Percentiles rank a stretch among this genome's conserved stretches.
Evolutionary conservation across 2,329 filamentous ascomycete species (phyloP).

Genomic region (Didymella sp.): DNA sequence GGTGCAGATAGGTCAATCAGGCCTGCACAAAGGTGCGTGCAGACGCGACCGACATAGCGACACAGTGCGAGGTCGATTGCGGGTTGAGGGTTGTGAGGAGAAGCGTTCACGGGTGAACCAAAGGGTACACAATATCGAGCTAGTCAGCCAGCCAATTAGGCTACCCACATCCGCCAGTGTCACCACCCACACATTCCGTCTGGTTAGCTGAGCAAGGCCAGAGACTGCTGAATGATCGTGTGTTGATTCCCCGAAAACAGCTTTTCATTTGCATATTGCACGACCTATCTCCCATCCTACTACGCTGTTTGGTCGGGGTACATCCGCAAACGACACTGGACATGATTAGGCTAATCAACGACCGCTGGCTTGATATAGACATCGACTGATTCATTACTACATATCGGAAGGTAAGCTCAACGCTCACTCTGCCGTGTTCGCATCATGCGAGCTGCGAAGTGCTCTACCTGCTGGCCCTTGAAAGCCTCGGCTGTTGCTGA

Average conservation of each 20-base stretch:
- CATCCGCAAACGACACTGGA: neutral
- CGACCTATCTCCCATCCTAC: neutral
- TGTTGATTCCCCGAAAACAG: neutral
- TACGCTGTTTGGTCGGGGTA: neutral
- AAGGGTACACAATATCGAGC: slow-evolving; percentile 47
- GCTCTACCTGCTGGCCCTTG: slow-evolving; percentile 43
- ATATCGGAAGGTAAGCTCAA: neutral
- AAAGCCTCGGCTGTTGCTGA: slow-evolving; percentile 39
- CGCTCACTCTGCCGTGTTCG: slow-evolving; percentile 23
- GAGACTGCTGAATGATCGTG: neutral
- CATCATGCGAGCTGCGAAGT: slow-evolving; percentile 23
- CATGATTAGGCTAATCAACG: neutral
- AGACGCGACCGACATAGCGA: slow-evolving; percentile 33
- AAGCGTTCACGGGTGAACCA: slow-evolving; percentile 31
- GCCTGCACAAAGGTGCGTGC: slow-evolving; percentile 33
- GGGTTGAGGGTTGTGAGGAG: slow-evolving; percentile 35
- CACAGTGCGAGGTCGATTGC: slow-evolving; percentile 28
- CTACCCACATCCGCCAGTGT: slow-evolving; percentile 42
- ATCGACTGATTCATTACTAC: slow-evolving; percentile 16
- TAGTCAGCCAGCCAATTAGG: slow-evolving; percentile 49
- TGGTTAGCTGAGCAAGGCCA: slow-evolving; percentile 1
- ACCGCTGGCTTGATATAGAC: neutral
- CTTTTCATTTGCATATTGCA: neutral
- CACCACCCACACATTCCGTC: slow-evolving; percentile 42
- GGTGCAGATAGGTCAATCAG: slow-evolving; percentile 20